phyloP scores from a whole-genome alignment of 2,329 filamentous ascomycete genomes.

The Ascochyta lentis region DNA sequence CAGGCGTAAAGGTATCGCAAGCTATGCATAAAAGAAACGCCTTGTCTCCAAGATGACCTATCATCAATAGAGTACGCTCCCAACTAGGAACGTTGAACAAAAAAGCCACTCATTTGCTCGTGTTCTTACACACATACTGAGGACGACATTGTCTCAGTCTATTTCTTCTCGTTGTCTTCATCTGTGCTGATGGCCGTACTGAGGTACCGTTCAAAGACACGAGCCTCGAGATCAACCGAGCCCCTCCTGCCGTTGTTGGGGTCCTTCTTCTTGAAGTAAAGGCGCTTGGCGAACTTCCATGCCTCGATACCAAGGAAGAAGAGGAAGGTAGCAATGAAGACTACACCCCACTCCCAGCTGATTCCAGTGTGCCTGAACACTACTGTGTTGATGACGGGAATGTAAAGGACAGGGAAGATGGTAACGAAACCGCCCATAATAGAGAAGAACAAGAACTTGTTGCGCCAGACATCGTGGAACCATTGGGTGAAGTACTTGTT shows the following conservation, averaged over 20 bases:
- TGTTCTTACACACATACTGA: background rate
- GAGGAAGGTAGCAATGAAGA: constrained; percentile 66
- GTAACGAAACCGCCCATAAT: constrained; percentile 45
- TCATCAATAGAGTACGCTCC: constrained; percentile 6
- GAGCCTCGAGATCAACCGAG: constrained; percentile 40
- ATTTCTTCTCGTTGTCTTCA: constrained; percentile 39
- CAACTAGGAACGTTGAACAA: constrained; percentile 12
- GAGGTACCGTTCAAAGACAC: constrained; percentile 43
- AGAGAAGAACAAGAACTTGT: constrained; percentile 66
- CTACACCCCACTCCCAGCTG: constrained; percentile 72
- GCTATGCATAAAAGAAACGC: constrained; percentile 30
- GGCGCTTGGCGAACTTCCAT: constrained; percentile 72
- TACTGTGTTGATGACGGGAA: constrained; percentile 69
- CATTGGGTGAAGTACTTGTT: constrained; percentile 65
- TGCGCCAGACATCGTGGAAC: constrained; percentile 72
- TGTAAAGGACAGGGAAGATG: constrained; percentile 58
- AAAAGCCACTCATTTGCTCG: background rate
- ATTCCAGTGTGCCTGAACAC: constrained; percentile 73
- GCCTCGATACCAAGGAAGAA: constrained; percentile 70
- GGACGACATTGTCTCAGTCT: background rate
- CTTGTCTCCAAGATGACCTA: constrained; percentile 15
- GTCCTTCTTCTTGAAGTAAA: constrained; percentile 42
- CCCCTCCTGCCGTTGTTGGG: constrained; percentile 30
- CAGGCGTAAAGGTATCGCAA: constrained; percentile 30
- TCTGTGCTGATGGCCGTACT: constrained; percentile 43